These are phyloP conservation scores for Neurospora sp. DNA, from an alignment of 495 filamentous ascomycete genomes.

Conservation along the genomic window DNA sequence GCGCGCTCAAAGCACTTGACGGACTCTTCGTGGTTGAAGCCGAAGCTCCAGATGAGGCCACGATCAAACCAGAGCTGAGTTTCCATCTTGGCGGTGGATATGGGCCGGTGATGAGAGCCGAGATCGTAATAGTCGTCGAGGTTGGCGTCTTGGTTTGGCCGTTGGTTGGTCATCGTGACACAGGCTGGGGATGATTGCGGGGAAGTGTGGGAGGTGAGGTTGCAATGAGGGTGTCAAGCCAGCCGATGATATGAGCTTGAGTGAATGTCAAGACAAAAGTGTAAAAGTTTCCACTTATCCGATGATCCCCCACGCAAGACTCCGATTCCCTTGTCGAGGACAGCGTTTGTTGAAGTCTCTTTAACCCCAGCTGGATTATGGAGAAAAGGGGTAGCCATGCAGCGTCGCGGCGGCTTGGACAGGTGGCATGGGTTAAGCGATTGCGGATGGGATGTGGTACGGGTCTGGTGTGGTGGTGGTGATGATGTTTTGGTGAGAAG, in stretches of 20 bases:
- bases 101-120: constrained; percentile 38
- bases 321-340: not conserved
- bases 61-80: constrained; percentile 53
- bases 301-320: not conserved
- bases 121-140: constrained; percentile 43
- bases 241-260: not conserved
- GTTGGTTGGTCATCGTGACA: not conserved
- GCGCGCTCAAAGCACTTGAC: constrained; percentile 50
- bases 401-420: not conserved
- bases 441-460: not conserved
- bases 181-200: not conserved
- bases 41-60: constrained; percentile 54
- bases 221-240: not conserved
- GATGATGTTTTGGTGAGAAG: not conserved
- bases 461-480: not conserved
- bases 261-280: not conserved
- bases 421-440: not conserved
- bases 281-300: not conserved
- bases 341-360: not conserved
- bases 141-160: not conserved
- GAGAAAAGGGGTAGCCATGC: not conserved
- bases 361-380: not conserved
- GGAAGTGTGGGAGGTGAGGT: not conserved
- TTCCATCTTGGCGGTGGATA: constrained; percentile 33
- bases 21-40: constrained; percentile 58